Conservation (phyloP, 768 basidiomycete genomes). For the Kwoniella heveanensis region DNA sequence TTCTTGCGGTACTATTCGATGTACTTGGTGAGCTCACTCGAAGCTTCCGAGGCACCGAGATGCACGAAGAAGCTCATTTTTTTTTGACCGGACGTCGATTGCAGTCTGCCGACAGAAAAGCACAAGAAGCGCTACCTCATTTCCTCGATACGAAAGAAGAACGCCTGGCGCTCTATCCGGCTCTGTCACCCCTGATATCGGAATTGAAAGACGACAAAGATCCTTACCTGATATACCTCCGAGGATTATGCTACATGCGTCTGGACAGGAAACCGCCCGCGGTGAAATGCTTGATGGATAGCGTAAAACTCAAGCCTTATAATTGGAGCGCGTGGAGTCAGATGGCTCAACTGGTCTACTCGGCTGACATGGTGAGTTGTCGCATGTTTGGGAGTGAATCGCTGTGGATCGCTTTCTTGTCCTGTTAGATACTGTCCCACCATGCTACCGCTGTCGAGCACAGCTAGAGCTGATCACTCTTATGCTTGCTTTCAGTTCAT, state of each 20-base stretch:
- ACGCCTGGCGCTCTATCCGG: slow-evolving; percentile 47
- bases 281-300: slow-evolving; percentile 74
- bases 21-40: slow-evolving; percentile 70
- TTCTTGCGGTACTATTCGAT: slow-evolving; percentile 79
- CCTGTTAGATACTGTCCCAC: slow-evolving; percentile 11
- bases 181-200: slow-evolving; percentile 46
- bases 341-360: slow-evolving; percentile 71
- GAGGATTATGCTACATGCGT: slow-evolving; percentile 78
- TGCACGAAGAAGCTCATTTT: not conserved
- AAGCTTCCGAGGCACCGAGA: not conserved
- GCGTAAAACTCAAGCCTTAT: slow-evolving; percentile 78
- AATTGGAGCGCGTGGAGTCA: slow-evolving; percentile 94
- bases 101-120: slow-evolving; percentile 80
- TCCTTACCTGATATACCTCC: slow-evolving; percentile 57
- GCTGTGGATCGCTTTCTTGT: slow-evolving; percentile 1
- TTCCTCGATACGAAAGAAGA: slow-evolving; percentile 60
- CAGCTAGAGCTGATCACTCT: slow-evolving; percentile 1
- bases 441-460: too few relatives aligned
- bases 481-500: slow-evolving; percentile 51
- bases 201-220: slow-evolving; percentile 48
- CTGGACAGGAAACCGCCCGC: slow-evolving; percentile 80
- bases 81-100: not conserved
- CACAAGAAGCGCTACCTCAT: slow-evolving; percentile 69
- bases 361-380: slow-evolving; percentile 75
- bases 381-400: not conserved